Evolutionary conservation across 768 basidiomycete species (phyloP).

Genomic region (Leccinum subtestaceum): DNA sequence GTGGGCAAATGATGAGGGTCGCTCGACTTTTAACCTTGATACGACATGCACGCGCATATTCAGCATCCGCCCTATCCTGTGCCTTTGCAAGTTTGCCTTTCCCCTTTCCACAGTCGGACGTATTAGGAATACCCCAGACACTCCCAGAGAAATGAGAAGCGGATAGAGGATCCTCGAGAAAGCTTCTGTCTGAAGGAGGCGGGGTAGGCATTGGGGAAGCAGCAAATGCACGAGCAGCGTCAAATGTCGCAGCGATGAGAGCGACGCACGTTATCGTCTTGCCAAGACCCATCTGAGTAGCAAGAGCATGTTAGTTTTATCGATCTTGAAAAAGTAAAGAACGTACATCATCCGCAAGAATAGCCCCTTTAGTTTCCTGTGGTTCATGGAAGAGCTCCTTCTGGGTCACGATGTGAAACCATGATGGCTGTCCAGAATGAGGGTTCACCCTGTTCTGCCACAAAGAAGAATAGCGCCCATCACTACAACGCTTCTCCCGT

Average conservation of each 20-base stretch:
- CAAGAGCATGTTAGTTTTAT: conserved; percentile 10
- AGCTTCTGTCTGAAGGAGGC: conserved; percentile 38
- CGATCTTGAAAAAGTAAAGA: conserved; percentile 5
- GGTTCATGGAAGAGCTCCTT: conserved; percentile 69
- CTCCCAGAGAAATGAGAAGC: conserved; percentile 68
- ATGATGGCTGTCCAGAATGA: conserved; percentile 46
- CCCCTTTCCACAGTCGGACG: conserved; percentile 43
- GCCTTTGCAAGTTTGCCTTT: conserved; percentile 65
- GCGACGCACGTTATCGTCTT: conserved; percentile 97
- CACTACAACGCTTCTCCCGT: conserved; percentile 53
- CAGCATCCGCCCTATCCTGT: conserved; percentile 71
- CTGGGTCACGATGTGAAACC: conserved; percentile 85
- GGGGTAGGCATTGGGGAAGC: conserved; percentile 47
- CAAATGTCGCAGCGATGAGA: conserved; percentile 83
- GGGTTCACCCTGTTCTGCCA: conserved; percentile 63
- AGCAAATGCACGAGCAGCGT: conserved; percentile 65
- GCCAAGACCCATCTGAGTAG: conserved; percentile 87
- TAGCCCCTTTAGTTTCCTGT: conserved; percentile 76
- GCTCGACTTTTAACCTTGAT: conserved; percentile 84
- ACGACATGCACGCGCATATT: conserved; percentile 64
- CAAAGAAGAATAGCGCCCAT: conserved; percentile 66
- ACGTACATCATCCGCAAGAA: conserved; percentile 95
- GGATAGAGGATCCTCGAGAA: conserved; percentile 34
- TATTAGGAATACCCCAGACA: conserved; percentile 83
- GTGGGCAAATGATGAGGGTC: conserved; percentile 93